Base-by-base conservation (phyloP, 345 rosid genomes). In the Cardamine resedifolia region DNA sequence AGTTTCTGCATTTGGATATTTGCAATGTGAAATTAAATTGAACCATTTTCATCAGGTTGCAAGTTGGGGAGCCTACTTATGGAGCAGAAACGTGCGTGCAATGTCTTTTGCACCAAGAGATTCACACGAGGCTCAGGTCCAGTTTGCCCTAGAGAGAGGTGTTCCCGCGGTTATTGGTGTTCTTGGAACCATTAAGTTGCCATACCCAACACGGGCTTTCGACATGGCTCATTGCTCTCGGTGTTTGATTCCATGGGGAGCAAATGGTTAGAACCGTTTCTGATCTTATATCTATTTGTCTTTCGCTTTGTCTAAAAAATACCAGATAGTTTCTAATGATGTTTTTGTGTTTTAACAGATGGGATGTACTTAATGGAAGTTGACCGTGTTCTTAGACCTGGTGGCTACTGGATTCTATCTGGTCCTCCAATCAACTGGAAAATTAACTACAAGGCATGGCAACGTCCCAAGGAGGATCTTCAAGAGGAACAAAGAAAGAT, bases 51-150 rank as follows among this genome's bases (percentile, higher is more conserved):
- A 14, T 16, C 66, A 92, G 99, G 99, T 96, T 83, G 99, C 98
- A 31, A 96, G 99, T 80, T 90, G 85, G 96, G 98, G 98, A 68
- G 99, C 98, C 0, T 96, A 88, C 84, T 87, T 96, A 43, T 91
- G 97, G 98, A 92, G 97, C 66, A 88, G 99, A 77, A 92, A 96
- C 58, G 99, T 96, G 6, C 77, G 91, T 12, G 85, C 97, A 14
- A 96, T 96, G 99, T 96, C 99, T 3, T 96, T 96, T 57, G 99
- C 99, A 20, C 99, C 98, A 12, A 86, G 99, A 84, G 99, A 96
- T 65, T 90, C 97, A 2, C 99, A 96, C 28, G 98, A 96, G 79
- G 99, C 99, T 21, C 99, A 96, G 77, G 99, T 96, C 26, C 99
- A 96, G 21, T 96, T 96, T 80, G 99, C 99, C 38, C 87, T 96